A percentile compares a stretch with the other conserved stretches of the same genome.
phyloP scores from a whole-genome alignment of 139 green algal species.

The Bryopsis sp. region DNA sequence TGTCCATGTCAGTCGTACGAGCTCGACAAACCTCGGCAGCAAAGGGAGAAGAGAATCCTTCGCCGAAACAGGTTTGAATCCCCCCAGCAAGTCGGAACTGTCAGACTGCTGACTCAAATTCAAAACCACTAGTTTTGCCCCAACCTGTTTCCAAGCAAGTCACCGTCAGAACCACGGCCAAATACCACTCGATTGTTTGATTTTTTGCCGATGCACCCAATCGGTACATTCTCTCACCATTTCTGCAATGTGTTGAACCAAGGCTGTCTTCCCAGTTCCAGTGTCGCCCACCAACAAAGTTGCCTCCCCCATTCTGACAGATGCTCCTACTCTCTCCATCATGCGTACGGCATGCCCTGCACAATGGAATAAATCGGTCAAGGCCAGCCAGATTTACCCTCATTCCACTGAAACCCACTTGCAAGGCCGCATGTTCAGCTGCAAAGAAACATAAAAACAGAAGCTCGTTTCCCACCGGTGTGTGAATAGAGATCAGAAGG shows the following conservation, averaged over 20 bases:
- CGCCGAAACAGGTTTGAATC: conserved; percentile 84
- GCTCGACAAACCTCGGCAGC: conserved; percentile 48
- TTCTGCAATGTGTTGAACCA: conserved; percentile 67
- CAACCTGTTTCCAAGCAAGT: conserved; percentile 29
- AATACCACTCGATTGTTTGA: too few relatives aligned
- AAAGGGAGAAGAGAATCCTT: conserved; percentile 61
- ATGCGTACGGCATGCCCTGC: conserved; percentile 76
- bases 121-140: conserved; percentile 73
- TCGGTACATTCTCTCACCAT: conserved; percentile 34
- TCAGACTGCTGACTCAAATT: conserved; percentile 98
- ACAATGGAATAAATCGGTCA: too few relatives aligned
- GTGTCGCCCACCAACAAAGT: conserved; percentile 98
- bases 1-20: conserved; percentile 53
- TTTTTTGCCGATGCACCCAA: too few relatives aligned
- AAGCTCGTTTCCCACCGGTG: too few relatives aligned
- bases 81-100: conserved; percentile 86
- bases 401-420: too few relatives aligned
- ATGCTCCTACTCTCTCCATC: conserved; percentile 78
- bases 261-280: conserved; percentile 93
- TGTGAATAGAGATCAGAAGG: too few relatives aligned
- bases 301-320: conserved; percentile 60
- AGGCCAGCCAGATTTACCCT: too few relatives aligned
- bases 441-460: too few relatives aligned
- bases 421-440: too few relatives aligned
- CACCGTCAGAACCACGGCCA: too few relatives aligned